Conservation (phyloP, 495 filamentous ascomycete genomes). For the Eremomyces bilateralis region DNA sequence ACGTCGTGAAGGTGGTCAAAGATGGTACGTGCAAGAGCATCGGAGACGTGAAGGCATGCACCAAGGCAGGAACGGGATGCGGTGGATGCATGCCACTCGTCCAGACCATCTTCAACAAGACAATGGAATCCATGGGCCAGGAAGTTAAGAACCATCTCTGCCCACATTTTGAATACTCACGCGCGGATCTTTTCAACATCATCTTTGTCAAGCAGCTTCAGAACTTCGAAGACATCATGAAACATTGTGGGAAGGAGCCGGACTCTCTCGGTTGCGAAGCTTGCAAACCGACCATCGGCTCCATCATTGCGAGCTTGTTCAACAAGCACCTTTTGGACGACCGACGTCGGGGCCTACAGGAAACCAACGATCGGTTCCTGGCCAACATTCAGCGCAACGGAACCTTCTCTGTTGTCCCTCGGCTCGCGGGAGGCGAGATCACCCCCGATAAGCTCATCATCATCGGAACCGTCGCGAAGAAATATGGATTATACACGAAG, state of each 20-base stretch:
- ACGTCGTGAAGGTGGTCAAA: slow-evolving; percentile 52
- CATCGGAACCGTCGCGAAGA: slow-evolving; percentile 74
- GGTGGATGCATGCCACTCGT: slow-evolving; percentile 89
- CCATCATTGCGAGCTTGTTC: slow-evolving; percentile 67
- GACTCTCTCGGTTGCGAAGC: slow-evolving; percentile 70
- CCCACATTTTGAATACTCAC: slow-evolving; percentile 67
- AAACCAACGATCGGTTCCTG: slow-evolving; percentile 86
- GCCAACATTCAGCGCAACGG: slow-evolving; percentile 91
- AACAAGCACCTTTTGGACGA: slow-evolving; percentile 73
- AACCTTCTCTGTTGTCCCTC: slow-evolving; percentile 76
- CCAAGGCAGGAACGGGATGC: slow-evolving; percentile 86
- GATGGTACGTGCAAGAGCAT: slow-evolving; percentile 69
- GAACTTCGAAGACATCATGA: slow-evolving; percentile 65
- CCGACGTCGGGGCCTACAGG: slow-evolving; percentile 58
- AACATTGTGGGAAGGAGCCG: slow-evolving; percentile 49
- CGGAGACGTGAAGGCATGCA: slow-evolving; percentile 78
- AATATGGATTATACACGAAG: slow-evolving; percentile 79
- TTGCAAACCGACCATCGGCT: slow-evolving; percentile 75
- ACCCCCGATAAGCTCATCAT: slow-evolving; percentile 76
- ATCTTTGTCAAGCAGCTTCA: slow-evolving; percentile 62
- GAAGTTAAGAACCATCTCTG: slow-evolving; percentile 78
- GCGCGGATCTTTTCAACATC: slow-evolving; percentile 81
- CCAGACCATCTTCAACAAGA: slow-evolving; percentile 79
- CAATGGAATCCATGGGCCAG: slow-evolving; percentile 75
- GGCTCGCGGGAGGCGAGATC: slow-evolving; percentile 75